phyloP scores from a whole-genome alignment of 73 alveolate genomes.

The Paraurostyla sp. region DNA sequence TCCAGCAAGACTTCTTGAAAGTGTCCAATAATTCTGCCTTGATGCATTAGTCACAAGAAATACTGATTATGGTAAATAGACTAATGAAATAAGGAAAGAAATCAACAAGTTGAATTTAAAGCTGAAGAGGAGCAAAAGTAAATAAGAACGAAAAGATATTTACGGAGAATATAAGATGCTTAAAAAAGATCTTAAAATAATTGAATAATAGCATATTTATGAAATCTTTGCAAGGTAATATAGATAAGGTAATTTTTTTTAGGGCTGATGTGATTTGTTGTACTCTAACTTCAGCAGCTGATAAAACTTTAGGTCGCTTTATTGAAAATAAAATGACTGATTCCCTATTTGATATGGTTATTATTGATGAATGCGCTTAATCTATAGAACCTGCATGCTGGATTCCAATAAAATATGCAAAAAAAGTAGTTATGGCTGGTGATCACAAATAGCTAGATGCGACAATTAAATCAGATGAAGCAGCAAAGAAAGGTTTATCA shows the following conservation, averaged over 20 bases:
- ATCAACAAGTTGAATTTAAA: slow-evolving; percentile 56
- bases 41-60: slow-evolving; percentile 88
- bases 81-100: slow-evolving; percentile 78
- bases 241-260: slow-evolving; percentile 72
- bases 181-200: slow-evolving; percentile 63
- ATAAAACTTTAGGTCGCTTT: slow-evolving; percentile 73
- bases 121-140: slow-evolving; percentile 68
- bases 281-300: slow-evolving; percentile 86
- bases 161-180: slow-evolving; percentile 68
- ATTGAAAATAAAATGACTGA: slow-evolving; percentile 70
- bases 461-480: slow-evolving; percentile 93
- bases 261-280: slow-evolving; percentile 84
- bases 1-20: slow-evolving; percentile 96
- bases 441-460: slow-evolving; percentile 99
- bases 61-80: slow-evolving; percentile 78
- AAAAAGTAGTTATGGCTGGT: slow-evolving; percentile 98
- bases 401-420: slow-evolving; percentile 96
- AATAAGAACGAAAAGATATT: slow-evolving; percentile 79
- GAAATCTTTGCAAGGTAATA: slow-evolving; percentile 60
- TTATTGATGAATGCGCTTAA: slow-evolving; percentile 99
- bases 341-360: slow-evolving; percentile 91
- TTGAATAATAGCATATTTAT: slow-evolving; percentile 40
- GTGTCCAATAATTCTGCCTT: slow-evolving; percentile 88
- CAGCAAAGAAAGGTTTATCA: slow-evolving; percentile 86
- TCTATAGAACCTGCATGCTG: slow-evolving; percentile 97